phyloP scores from a whole-genome alignment of 2,329 filamentous ascomycete genomes.

The Penicillium expansum region DNA sequence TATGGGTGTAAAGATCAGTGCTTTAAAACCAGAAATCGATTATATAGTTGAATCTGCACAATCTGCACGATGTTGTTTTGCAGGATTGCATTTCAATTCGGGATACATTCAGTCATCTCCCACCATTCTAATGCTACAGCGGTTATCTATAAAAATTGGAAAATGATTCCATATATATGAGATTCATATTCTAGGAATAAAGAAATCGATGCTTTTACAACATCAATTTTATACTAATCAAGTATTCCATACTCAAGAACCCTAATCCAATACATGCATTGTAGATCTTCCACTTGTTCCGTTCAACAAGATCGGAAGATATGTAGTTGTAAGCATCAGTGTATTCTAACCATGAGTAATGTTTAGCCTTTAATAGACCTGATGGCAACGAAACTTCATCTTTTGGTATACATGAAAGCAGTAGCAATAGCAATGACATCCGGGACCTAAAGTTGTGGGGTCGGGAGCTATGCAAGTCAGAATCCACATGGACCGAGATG shows the following conservation, averaged over 20 bases:
- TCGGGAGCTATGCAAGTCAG: constrained; percentile 4
- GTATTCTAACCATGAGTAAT: neutral
- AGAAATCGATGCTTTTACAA: neutral
- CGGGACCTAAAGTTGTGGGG: neutral
- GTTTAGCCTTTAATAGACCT: neutral
- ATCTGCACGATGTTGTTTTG: neutral
- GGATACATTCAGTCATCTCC: neutral
- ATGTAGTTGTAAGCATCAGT: neutral
- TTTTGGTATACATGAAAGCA: neutral
- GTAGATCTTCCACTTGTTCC: neutral
- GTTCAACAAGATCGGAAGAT: neutral
- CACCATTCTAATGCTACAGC: neutral
- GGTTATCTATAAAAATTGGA: too few relatives aligned
- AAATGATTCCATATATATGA: neutral
- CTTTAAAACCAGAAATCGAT: neutral
- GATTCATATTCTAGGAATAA: neutral
- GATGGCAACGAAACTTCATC: neutral
- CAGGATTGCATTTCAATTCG: neutral
- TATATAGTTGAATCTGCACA: neutral
- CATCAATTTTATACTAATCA: neutral
- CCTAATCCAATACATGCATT: neutral
- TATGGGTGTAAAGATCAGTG: neutral
- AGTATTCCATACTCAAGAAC: neutral
- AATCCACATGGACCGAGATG: constrained; percentile 1
- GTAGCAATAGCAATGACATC: neutral